These are phyloP conservation scores for Paxillus rubicundulus DNA, from an alignment of 768 basidiomycete genomes.

Conservation along the genomic window DNA sequence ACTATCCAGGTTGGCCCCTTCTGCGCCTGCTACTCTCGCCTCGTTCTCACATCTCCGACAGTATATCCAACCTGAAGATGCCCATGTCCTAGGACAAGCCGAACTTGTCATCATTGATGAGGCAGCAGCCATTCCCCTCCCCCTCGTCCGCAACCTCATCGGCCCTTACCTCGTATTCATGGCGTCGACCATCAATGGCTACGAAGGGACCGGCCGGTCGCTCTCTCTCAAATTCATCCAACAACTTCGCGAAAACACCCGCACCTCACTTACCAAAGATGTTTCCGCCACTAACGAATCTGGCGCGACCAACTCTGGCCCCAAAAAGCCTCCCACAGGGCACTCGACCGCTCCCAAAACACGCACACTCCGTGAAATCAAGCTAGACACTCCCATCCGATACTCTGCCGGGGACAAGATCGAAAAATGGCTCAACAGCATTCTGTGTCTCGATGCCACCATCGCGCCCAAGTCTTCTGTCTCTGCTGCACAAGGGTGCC, in stretches of 20 bases:
- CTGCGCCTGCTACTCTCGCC: neutral
- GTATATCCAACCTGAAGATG: constrained; percentile 99
- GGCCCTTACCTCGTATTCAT: constrained; percentile 98
- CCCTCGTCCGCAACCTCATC: constrained; percentile 91
- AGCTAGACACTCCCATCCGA: constrained; percentile 92
- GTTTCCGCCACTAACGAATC: constrained; percentile 40
- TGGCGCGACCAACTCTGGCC: constrained; percentile 32
- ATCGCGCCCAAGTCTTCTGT: constrained; percentile 45
- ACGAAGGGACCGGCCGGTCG: constrained; percentile 99
- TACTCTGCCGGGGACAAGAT: constrained; percentile 84
- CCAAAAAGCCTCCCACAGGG: constrained; percentile 48
- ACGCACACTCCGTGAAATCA: constrained; percentile 86
- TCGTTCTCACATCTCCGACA: constrained; percentile 31
- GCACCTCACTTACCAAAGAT: constrained; percentile 74
- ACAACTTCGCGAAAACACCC: constrained; percentile 89
- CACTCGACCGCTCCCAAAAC: constrained; percentile 59
- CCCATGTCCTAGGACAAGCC: constrained; percentile 95
- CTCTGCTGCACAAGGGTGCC: constrained; percentile 65
- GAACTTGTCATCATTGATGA: constrained; percentile 98
- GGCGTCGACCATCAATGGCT: constrained; percentile 99
- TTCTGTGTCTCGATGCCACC: constrained; percentile 90
- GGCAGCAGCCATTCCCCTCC: constrained; percentile 96
- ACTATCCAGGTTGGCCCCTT: constrained; percentile 80
- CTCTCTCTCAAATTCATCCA: constrained; percentile 97
- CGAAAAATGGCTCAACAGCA: constrained; percentile 89